Conservation (phyloP, 148 eudicot species). For the Gaultheria prostrata region DNA sequence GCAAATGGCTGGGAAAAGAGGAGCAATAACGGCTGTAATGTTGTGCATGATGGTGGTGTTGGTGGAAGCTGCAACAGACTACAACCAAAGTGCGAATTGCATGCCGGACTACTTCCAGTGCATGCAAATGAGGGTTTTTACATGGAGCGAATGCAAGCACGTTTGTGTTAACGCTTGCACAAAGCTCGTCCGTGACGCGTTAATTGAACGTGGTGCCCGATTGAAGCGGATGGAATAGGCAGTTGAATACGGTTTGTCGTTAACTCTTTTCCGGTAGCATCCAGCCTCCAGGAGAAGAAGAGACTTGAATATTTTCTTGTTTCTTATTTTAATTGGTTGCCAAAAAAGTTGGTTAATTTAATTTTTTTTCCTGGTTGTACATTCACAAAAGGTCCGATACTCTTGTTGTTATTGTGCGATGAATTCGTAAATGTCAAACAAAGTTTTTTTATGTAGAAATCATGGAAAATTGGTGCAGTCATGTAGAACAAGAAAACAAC, state of each 20-base stretch:
- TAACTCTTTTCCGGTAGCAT: not conserved
- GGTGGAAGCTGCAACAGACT: not conserved
- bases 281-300: not conserved
- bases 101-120: not conserved
- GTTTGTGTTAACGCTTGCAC: not conserved
- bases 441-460: no score
- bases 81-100: not conserved
- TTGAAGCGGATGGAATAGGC: not conserved
- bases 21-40: not conserved
- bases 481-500: no score
- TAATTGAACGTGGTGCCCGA: not conserved
- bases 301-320: not conserved
- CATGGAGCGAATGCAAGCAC: not conserved
- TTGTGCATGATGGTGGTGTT: not conserved
- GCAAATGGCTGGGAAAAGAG: not conserved
- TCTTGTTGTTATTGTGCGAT: not conserved
- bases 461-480: no score
- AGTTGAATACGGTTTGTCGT: not conserved
- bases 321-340: not conserved
- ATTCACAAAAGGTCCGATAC: not conserved
- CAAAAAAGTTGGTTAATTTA: no score
- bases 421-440: not conserved
- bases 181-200: not conserved
- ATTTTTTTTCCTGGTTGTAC: not conserved
- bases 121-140: constrained; percentile 1